Percentiles rank a stretch among this genome's conserved stretches.
Evolutionary conservation across 164 flowering plant species (phyloP).

Genomic region (Houttuynia cordata): DNA sequence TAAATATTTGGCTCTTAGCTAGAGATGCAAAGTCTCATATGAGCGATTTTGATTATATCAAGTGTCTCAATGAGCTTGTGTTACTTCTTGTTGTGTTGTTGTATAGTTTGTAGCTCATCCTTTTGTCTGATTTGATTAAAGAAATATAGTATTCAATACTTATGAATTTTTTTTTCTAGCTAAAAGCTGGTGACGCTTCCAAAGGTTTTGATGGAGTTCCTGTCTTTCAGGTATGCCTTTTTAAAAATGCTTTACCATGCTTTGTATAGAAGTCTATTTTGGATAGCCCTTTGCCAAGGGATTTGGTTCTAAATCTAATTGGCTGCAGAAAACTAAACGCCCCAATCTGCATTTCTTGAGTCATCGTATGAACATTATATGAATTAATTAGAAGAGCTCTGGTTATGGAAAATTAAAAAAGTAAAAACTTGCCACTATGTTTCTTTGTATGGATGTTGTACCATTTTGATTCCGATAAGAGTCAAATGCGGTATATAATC

Average conservation of each 20-base stretch:
- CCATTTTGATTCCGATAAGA: too few relatives aligned
- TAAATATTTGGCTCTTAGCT: not conserved
- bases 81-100: not conserved
- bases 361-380: too few relatives aligned
- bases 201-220: constrained; percentile 96
- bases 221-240: constrained; percentile 66
- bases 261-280: not conserved
- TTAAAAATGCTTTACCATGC: not conserved
- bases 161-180: constrained; percentile 28
- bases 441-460: too few relatives aligned
- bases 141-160: not conserved
- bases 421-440: too few relatives aligned
- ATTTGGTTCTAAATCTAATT: not conserved
- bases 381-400: too few relatives aligned
- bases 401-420: too few relatives aligned
- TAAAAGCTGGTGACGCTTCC: constrained; percentile 48
- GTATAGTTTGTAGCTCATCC: not conserved
- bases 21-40: not conserved
- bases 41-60: not conserved
- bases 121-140: not conserved
- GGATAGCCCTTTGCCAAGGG: not conserved
- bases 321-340: not conserved
- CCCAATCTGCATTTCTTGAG: not conserved
- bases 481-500: too few relatives aligned
- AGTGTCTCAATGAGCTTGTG: too few relatives aligned